Evolutionary conservation across 768 basidiomycete species (phyloP).

Genomic region (Podaxis pistillaris): DNA sequence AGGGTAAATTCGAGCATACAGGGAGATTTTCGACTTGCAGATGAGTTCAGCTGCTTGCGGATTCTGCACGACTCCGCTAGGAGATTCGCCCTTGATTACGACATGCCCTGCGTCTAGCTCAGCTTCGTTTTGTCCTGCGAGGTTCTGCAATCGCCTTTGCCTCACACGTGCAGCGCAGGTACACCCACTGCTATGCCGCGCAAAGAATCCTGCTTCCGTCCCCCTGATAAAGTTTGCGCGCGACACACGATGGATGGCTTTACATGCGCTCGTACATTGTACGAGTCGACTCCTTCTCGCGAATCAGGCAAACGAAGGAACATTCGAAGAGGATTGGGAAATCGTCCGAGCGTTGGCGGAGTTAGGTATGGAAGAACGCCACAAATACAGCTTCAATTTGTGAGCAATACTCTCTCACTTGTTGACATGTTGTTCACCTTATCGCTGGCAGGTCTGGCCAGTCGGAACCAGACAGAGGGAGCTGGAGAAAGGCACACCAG

Average conservation of each 20-base stretch:
- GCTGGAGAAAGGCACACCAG: slow-evolving; percentile 66
- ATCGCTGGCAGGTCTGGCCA: slow-evolving; percentile 14
- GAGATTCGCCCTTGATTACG: slow-evolving; percentile 44
- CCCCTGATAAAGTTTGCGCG: slow-evolving; percentile 62
- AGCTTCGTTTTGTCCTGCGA: slow-evolving; percentile 49
- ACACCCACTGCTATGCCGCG: slow-evolving; percentile 73
- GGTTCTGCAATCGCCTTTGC: slow-evolving; percentile 84
- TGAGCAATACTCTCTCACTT: slow-evolving; percentile 24
- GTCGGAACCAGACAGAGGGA: slow-evolving; percentile 57
- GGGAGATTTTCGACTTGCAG: slow-evolving; percentile 80
- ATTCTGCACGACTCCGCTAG: slow-evolving; percentile 69
- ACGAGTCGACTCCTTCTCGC: slow-evolving; percentile 63
- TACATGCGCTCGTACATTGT: slow-evolving; percentile 70
- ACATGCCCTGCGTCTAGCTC: slow-evolving; percentile 49
- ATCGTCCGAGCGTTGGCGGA: slow-evolving; percentile 64
- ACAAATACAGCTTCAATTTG: slow-evolving; percentile 49
- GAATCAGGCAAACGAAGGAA: slow-evolving; percentile 44
- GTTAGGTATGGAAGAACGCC: slow-evolving; percentile 72
- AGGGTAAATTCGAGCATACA: slow-evolving; percentile 28
- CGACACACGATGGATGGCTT: slow-evolving; percentile 66
- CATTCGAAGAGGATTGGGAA: slow-evolving; percentile 49
- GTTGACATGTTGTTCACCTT: not conserved
- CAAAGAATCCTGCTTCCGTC: slow-evolving; percentile 67
- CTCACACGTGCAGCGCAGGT: slow-evolving; percentile 57
- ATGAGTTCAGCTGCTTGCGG: slow-evolving; percentile 58